These are phyloP conservation scores for Pythium pectinolyticum DNA, from an alignment of 352 stramenopile genomes.

Conservation along the genomic window DNA sequence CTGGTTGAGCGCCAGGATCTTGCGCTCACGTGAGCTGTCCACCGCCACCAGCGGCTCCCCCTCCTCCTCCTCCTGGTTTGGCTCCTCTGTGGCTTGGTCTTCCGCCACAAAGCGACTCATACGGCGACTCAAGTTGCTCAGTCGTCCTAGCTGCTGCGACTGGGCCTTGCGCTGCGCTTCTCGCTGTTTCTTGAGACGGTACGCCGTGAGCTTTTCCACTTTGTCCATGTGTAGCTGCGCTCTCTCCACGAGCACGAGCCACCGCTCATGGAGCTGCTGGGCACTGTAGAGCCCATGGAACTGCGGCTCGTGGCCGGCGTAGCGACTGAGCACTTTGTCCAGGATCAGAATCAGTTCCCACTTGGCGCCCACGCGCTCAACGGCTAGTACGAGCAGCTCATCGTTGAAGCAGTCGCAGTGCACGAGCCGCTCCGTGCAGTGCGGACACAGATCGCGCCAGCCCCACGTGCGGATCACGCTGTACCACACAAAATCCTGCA, in stretches of 20 bases:
- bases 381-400: conserved; percentile 55
- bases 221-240: conserved; percentile 58
- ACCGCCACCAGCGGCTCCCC: conserved; percentile 25
- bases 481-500: conserved; percentile 59
- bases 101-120: conserved; percentile 6
- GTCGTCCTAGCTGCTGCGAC: too few relatives aligned
- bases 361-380: conserved; percentile 61
- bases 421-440: conserved; percentile 60
- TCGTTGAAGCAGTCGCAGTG: conserved; percentile 77
- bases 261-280: conserved; percentile 59
- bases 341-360: conserved; percentile 66
- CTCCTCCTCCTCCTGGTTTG: conserved; percentile 26
- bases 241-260: conserved; percentile 51
- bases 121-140: not conserved
- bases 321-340: conserved; percentile 42
- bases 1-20: conserved; percentile 52
- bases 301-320: conserved; percentile 47
- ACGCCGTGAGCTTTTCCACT: conserved; percentile 54
- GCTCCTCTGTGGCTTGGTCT: too few relatives aligned
- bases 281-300: conserved; percentile 50
- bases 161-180: conserved; percentile 29
- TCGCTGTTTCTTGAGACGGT: conserved; percentile 47
- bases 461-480: conserved; percentile 54
- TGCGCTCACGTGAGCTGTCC: conserved; percentile 51
- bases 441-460: conserved; percentile 61